phyloP scores from a whole-genome alignment of 2,329 filamentous ascomycete genomes.

The Xylariomycetidae sp. region DNA sequence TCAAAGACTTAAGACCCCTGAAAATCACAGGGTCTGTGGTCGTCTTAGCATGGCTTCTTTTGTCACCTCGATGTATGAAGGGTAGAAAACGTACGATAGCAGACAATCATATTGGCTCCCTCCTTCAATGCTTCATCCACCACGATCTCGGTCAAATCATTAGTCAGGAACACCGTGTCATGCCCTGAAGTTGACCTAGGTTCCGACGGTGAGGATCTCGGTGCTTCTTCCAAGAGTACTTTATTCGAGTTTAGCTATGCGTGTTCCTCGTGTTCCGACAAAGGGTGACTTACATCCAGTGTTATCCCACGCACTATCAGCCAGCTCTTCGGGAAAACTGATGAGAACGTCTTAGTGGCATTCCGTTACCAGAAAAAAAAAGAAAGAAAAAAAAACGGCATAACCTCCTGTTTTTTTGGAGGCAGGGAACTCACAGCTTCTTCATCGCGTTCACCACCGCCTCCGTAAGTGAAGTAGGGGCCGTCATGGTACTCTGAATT shows the following conservation, averaged over 20 bases:
- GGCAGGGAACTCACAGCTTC: conserved; percentile 58
- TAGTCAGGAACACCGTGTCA: conserved; percentile 57
- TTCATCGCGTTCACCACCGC: conserved; percentile 75
- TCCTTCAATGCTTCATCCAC: conserved; percentile 82
- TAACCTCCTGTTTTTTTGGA: background rate
- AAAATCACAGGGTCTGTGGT: conserved; percentile 92
- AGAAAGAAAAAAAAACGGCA: background rate
- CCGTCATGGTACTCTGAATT: conserved; percentile 16
- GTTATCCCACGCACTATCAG: conserved; percentile 91
- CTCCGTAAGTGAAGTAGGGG: conserved; percentile 37
- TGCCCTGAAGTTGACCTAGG: no score
- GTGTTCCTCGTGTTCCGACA: no score
- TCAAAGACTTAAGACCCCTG: conserved; percentile 83
- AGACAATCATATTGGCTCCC: conserved; percentile 73
- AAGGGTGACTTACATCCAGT: conserved; percentile 69
- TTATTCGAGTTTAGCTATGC: no score
- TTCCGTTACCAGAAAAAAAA: no score
- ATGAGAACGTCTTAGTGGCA: no score
- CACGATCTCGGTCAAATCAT: conserved; percentile 85
- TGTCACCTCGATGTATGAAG: no score
- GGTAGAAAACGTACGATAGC: conserved; percentile 76
- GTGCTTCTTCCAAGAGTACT: conserved; percentile 48
- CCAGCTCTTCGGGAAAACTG: conserved; percentile 84
- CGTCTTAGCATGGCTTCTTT: no score
- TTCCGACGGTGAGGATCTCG: conserved; percentile 57